A percentile compares a stretch with the other conserved stretches of the same genome.
These are phyloP conservation scores for Miscanthus sacchariflorus DNA, from an alignment of 202 grass and related monocot species.

Conservation along the genomic window DNA sequence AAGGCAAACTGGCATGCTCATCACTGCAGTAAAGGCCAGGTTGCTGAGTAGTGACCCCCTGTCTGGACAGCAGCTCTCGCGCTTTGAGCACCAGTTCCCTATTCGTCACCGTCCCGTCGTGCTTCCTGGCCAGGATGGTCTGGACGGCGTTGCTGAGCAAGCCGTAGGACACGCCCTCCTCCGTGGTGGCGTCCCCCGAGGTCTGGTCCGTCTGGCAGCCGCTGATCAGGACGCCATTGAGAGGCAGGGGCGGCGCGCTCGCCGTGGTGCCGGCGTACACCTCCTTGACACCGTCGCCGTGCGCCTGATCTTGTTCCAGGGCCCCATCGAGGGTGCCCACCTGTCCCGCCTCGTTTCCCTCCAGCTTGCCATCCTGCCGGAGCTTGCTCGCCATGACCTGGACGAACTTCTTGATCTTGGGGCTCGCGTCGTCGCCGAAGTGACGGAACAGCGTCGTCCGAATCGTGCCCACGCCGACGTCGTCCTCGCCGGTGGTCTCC, in stretches of 20 bases:
- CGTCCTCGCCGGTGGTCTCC: no score
- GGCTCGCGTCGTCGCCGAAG: no score
- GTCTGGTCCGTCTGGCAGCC: constrained; percentile 87
- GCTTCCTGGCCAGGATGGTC: constrained; percentile 43
- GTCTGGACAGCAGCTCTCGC: constrained; percentile 59
- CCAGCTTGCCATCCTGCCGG: neutral
- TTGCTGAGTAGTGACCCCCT: constrained; percentile 64
- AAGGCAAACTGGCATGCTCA: neutral
- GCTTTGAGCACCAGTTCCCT: constrained; percentile 59
- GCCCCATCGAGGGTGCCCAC: constrained; percentile 38
- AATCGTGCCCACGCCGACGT: no score
- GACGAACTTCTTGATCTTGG: no score
- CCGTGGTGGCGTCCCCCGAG: constrained; percentile 75
- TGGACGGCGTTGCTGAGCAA: constrained; percentile 90
- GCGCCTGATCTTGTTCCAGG: constrained; percentile 54
- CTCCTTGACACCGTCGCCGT: constrained; percentile 54
- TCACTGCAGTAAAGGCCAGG: constrained; percentile 86
- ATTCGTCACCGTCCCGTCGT: constrained; percentile 46
- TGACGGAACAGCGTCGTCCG: no score
- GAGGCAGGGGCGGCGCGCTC: constrained; percentile 3
- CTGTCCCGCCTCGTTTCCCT: neutral
- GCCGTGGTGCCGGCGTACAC: constrained; percentile 49
- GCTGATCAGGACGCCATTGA: constrained; percentile 75
- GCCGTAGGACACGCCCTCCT: constrained; percentile 64
- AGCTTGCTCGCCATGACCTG: no score